These are phyloP conservation scores for Apiospora saccharicola DNA, from an alignment of 2,329 filamentous ascomycete genomes.

Conservation along the genomic window DNA sequence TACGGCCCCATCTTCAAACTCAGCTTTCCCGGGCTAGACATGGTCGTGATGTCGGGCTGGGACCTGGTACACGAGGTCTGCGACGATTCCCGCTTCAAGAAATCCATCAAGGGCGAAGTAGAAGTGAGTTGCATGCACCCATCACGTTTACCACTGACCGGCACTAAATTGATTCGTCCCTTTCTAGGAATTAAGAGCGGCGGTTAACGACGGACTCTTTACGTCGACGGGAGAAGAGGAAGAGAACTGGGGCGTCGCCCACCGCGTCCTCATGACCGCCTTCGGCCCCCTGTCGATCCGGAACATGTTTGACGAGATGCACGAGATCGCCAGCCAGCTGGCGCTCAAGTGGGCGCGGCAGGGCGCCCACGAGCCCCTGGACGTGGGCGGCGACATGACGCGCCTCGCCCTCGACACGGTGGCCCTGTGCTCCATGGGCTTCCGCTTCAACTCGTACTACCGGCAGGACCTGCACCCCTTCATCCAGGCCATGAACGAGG, in stretches of 20 bases:
- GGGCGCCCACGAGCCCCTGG: slow-evolving; percentile 50
- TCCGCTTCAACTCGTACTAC: slow-evolving; percentile 74
- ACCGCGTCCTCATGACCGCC: slow-evolving; percentile 70
- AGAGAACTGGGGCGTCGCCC: slow-evolving; percentile 71
- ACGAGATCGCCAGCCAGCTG: slow-evolving; percentile 71
- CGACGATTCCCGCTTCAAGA: slow-evolving; percentile 56
- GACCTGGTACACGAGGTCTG: slow-evolving; percentile 55
- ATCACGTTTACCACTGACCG: too few species aligned
- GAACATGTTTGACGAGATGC: slow-evolving; percentile 73
- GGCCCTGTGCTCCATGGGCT: slow-evolving; percentile 66
- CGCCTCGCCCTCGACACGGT: slow-evolving; percentile 76
- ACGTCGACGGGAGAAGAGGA: slow-evolving; percentile 38
- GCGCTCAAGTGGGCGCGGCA: slow-evolving; percentile 74
- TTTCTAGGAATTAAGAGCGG: slow-evolving; percentile 51
- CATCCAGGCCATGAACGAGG: slow-evolving; percentile 69
- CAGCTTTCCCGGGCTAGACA: slow-evolving; percentile 24
- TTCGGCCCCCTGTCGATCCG: slow-evolving; percentile 74
- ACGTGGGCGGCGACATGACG: slow-evolving; percentile 69
- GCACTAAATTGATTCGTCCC: background rate
- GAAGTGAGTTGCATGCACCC: background rate
- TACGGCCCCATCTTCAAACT: slow-evolving; percentile 24
- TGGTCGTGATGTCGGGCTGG: slow-evolving; percentile 52
- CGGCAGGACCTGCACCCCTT: slow-evolving; percentile 74
- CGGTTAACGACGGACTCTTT: slow-evolving; percentile 57
- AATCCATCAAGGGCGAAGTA: slow-evolving; percentile 48